Conservation (phyloP, 352 stramenopile genomes). For the Pythium scleroteichum region DNA sequence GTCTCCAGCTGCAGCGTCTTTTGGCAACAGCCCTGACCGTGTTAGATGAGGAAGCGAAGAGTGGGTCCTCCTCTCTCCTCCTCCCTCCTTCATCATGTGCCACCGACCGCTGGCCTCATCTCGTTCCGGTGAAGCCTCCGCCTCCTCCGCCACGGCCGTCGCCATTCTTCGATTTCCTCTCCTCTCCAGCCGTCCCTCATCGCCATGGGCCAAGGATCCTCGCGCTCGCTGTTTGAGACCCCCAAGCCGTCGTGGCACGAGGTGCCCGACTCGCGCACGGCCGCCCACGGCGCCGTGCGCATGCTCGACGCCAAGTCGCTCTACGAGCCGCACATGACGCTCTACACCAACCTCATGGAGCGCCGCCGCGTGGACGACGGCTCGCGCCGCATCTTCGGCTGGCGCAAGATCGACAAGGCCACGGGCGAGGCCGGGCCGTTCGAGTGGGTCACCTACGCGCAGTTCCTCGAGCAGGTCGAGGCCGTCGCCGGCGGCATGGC, state of each 20-base stretch:
- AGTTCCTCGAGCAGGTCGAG: constrained; percentile 54
- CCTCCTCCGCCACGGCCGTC: background rate
- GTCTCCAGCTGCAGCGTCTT: too few relatives aligned
- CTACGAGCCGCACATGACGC: constrained; percentile 48
- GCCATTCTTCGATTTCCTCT: constrained; percentile 15
- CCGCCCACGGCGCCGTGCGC: constrained; percentile 20
- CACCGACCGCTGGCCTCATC: too few relatives aligned
- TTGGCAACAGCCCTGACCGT: too few relatives aligned
- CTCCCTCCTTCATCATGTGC: too few relatives aligned
- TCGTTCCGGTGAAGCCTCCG: background rate
- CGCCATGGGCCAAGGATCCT: constrained; percentile 27
- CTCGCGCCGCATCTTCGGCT: constrained; percentile 57
- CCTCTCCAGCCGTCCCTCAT: background rate
- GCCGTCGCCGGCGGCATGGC: constrained; percentile 44
- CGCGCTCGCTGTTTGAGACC: constrained; percentile 25
- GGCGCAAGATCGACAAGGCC: constrained; percentile 39
- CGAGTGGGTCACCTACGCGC: constrained; percentile 60
- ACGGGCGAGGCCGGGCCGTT: constrained; percentile 44
- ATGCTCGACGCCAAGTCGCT: constrained; percentile 24
- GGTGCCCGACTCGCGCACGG: constrained; percentile 24
- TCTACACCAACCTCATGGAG: constrained; percentile 54
- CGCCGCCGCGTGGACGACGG: constrained; percentile 47
- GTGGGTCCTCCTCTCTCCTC: too few relatives aligned
- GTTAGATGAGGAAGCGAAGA: too few relatives aligned
- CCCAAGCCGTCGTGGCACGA: constrained; percentile 19